Evolutionary conservation across 345 rosid genomes (phyloP).

Genomic region (Anastatica hierochuntica): DNA sequence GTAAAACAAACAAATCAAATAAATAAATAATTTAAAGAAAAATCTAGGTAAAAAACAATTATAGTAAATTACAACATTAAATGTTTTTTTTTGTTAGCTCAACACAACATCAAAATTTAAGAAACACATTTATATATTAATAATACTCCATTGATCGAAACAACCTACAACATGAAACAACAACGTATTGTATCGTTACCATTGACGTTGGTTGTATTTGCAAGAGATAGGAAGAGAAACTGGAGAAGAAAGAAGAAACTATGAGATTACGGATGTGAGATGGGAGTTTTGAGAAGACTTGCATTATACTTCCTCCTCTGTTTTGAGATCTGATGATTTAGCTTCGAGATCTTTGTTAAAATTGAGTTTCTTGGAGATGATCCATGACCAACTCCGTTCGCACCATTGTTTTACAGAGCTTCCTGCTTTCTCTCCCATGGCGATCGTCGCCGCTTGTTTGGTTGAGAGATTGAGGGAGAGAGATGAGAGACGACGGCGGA

Average conservation of each 20-base stretch:
- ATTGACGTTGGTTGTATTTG: conserved; percentile 22
- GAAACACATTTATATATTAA: too few species aligned
- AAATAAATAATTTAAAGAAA: too few species aligned
- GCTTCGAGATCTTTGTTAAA: conserved; percentile 75
- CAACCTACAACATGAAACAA: too few species aligned
- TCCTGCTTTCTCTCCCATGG: conserved; percentile 49
- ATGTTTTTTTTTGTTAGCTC: too few species aligned
- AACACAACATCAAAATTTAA: background rate
- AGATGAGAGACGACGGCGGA: conserved; percentile 67
- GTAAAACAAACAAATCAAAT: too few species aligned
- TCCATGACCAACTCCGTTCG: conserved; percentile 81
- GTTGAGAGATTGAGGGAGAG: conserved; percentile 46
- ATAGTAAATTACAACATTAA: too few species aligned
- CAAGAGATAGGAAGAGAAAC: conserved; percentile 28
- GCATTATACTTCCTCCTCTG: conserved; percentile 81
- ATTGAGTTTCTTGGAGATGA: conserved; percentile 70
- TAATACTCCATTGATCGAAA: too few species aligned
- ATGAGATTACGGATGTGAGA: conserved; percentile 43
- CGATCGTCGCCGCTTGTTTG: conserved; percentile 36
- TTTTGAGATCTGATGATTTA: conserved; percentile 42
- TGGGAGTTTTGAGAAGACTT: conserved; percentile 57
- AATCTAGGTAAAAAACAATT: too few species aligned
- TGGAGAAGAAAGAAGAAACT: conserved; percentile 42
- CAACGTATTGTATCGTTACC: too few species aligned
- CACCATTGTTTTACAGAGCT: conserved; percentile 68